Conservation (phyloP, 805 yeast species). For the Kodamaea leandrae region DNA sequence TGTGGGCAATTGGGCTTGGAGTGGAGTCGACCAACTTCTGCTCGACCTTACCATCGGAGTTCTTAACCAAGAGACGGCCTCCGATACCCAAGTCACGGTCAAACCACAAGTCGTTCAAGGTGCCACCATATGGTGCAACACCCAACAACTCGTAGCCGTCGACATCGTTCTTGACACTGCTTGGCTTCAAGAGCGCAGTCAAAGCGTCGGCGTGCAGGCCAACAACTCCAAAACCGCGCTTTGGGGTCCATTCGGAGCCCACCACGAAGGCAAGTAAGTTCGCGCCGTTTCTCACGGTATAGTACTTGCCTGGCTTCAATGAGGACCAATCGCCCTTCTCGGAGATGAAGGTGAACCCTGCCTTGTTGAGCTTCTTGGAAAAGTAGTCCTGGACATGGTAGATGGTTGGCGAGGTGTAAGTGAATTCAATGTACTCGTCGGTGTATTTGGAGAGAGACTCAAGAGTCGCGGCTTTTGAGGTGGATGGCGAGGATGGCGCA, state of each 20-base stretch:
- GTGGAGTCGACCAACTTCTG: conserved; percentile 53
- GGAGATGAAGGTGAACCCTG: conserved; percentile 63
- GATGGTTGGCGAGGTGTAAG: conserved; percentile 69
- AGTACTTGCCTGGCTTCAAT: conserved; percentile 55
- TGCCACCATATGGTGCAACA: conserved; percentile 82
- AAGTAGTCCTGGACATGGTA: conserved; percentile 65
- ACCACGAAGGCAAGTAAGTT: conserved; percentile 66
- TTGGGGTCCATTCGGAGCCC: conserved; percentile 64
- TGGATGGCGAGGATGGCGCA: neutral
- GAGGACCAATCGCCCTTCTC: conserved; percentile 59
- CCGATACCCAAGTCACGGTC: conserved; percentile 86
- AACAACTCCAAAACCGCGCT: conserved; percentile 63
- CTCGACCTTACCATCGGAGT: conserved; percentile 25
- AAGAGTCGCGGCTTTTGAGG: neutral
- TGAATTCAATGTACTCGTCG: conserved; percentile 65
- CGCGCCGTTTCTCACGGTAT: conserved; percentile 66
- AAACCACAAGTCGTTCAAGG: conserved; percentile 64
- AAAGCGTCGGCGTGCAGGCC: conserved; percentile 79
- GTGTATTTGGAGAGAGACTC: conserved; percentile 16
- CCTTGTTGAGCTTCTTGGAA: conserved; percentile 44
- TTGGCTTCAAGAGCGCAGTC: conserved; percentile 68
- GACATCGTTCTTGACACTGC: conserved; percentile 54
- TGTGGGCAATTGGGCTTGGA: conserved; percentile 71
- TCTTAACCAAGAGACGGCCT: conserved; percentile 63
- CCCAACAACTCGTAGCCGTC: conserved; percentile 80